phyloP scores from a whole-genome alignment of 2,329 filamentous ascomycete species.

The Seiridium unicorne region DNA sequence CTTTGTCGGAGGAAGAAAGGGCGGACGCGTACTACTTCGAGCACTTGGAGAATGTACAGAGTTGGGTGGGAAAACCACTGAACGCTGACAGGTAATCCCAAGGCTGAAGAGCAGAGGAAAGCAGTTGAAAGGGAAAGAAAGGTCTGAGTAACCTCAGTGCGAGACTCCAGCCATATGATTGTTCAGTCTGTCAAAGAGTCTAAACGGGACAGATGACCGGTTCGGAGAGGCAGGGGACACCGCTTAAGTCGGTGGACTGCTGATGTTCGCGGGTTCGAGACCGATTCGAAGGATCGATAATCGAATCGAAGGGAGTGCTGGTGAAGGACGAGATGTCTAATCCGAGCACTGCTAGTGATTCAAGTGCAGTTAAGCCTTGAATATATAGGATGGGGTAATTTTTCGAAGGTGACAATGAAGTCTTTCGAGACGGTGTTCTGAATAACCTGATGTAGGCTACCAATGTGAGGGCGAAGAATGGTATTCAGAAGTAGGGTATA shows the following conservation, averaged over 20 bases:
- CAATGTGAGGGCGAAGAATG: slow-evolving; percentile 1
- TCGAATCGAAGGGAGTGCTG: neutral
- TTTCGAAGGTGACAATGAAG: slow-evolving; percentile 7
- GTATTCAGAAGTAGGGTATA: slow-evolving; percentile 7
- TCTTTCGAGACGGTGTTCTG: slow-evolving; percentile 1
- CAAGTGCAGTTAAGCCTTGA: slow-evolving; percentile 6
- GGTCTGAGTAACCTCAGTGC: slow-evolving; percentile 3
- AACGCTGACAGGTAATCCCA: slow-evolving; percentile 15
- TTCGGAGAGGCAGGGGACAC: neutral
- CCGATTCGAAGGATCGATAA: neutral
- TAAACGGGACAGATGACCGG: neutral
- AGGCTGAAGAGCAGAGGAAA: slow-evolving; percentile 2
- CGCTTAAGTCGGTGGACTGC: neutral
- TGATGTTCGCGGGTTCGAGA: neutral
- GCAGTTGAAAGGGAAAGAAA: neutral
- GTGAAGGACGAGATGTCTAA: too few relatives aligned
- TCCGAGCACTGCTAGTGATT: neutral
- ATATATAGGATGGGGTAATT: neutral
- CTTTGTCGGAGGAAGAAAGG: slow-evolving; percentile 24
- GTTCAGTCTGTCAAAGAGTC: neutral
- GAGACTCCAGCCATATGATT: slow-evolving; percentile 9
- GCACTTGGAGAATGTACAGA: slow-evolving; percentile 29
- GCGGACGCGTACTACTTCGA: slow-evolving; percentile 34
- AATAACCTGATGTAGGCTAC: neutral
- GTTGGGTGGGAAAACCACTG: slow-evolving; percentile 22